Evolutionary conservation across 2,329 filamentous ascomycete genomes (phyloP).

Genomic region (Penicillium crustosum): DNA sequence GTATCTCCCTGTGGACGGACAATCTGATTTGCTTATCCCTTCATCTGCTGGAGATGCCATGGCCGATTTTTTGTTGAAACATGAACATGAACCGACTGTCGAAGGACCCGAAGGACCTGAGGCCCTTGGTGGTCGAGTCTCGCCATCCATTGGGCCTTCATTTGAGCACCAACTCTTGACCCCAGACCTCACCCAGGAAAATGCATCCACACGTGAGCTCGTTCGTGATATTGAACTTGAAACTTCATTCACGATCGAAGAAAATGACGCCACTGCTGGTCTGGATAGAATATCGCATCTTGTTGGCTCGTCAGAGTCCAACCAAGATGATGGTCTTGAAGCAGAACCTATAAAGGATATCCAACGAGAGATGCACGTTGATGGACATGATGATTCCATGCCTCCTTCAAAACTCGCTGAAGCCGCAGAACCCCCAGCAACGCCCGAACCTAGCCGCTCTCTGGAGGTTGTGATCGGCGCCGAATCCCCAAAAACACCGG

Average conservation of each 20-base stretch:
- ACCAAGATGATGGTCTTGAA: neutral
- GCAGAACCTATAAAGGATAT: neutral
- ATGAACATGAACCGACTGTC: neutral
- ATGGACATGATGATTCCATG: neutral
- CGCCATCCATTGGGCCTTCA: neutral
- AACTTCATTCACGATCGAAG: too few species aligned
- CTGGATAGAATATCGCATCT: neutral
- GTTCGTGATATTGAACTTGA: neutral
- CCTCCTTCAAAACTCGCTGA: neutral
- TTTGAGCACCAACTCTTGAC: conserved; percentile 20
- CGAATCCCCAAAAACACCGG: neutral
- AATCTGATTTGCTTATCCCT: neutral
- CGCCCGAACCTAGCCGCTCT: neutral
- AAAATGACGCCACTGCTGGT: neutral
- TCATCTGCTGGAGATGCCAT: neutral
- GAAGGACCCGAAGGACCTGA: neutral
- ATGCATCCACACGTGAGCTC: neutral
- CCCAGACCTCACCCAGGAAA: conserved; percentile 27
- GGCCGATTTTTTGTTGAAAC: neutral
- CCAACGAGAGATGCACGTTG: neutral
- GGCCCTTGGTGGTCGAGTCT: neutral
- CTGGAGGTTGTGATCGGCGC: conserved; percentile 2
- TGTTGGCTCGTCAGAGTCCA: neutral
- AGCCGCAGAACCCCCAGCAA: neutral
- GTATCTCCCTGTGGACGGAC: neutral